Base-by-base conservation (phyloP, 192 early-diverging fungal genomes). In the Mortierella hygrophila region DNA sequence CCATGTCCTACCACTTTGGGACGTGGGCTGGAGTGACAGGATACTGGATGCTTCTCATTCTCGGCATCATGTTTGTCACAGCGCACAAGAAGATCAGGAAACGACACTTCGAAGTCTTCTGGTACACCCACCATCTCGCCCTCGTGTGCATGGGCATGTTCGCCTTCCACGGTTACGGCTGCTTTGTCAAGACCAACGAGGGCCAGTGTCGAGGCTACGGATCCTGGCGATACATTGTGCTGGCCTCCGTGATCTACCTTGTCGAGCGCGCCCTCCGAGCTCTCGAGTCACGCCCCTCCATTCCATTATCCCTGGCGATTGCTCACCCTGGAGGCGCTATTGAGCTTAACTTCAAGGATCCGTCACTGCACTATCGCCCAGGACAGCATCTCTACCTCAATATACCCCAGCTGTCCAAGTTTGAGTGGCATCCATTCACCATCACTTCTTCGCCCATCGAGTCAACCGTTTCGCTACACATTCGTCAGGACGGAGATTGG, bases 401-500 rank as follows among this genome's bases (percentile, higher is more conserved):
- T 85, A 90, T 94, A 73, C 96, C 96, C 8, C 85, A 90, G 21
- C 85, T 96, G n/a, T 94, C 95, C 13, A 79, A 68, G 8, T 84
- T 90, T 26, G 94, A 97, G 85, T 97, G 93, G 94, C 96, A 97
- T 78, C 94, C 96, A 0, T 94, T 96, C 82, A 95, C 94, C 0
- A 90, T 90, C 44, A 90, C 89, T 4, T 90, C 89, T 4, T 87
- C 89, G 3, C 89, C 89, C 7, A 85, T 88, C 70, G 89, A 90
- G 57, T 86, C 78, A 44, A 88, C 44, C 63, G 77, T 90, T 16
- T 88, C 86, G 0, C 37, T 90, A 75, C 82, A 90, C 42, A 82
- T 90, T 40, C 85, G 89, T 54, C 89, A 88, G 72, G 86, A 88
- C 60, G 89, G 89, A 44, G 89, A 90, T 74, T 90, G 83, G 80